These are phyloP conservation scores for Botrytis galanthina DNA, from an alignment of 2,329 filamentous ascomycete species.

Conservation along the genomic window DNA sequence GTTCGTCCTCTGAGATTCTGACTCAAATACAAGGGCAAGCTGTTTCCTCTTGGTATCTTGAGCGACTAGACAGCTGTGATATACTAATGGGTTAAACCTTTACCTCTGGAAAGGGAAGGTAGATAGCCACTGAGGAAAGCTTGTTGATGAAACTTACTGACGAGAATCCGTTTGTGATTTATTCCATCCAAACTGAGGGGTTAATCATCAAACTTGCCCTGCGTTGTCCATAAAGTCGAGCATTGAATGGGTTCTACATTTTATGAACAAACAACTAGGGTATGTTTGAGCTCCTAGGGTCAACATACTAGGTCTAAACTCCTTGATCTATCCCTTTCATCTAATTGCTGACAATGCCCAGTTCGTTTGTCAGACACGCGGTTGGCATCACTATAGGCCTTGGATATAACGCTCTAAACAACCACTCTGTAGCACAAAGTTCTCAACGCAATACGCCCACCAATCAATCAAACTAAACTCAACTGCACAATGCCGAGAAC, in stretches of 20 bases:
- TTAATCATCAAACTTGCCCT: background rate
- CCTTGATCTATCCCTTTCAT: background rate
- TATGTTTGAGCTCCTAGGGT: background rate
- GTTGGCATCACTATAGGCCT: background rate
- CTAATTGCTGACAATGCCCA: background rate
- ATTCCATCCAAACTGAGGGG: background rate
- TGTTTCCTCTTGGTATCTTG: background rate
- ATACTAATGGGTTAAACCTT: background rate
- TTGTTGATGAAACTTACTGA: background rate
- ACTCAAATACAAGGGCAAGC: background rate
- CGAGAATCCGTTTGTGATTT: background rate
- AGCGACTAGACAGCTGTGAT: background rate
- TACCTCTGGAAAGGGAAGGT: background rate
- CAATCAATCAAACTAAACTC: background rate
- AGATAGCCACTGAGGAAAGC: background rate
- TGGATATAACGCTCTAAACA: background rate
- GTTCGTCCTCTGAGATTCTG: background rate
- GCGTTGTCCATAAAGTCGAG: background rate
- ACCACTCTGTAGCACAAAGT: background rate
- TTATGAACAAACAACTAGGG: background rate
- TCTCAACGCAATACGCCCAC: background rate
- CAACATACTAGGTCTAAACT: too few species aligned
- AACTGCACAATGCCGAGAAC: background rate
- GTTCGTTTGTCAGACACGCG: background rate
- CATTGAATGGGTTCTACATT: background rate